These are phyloP conservation scores for Coix lacrymajobi DNA, from an alignment of 176 grass and related monocot genomes.

Conservation along the genomic window DNA sequence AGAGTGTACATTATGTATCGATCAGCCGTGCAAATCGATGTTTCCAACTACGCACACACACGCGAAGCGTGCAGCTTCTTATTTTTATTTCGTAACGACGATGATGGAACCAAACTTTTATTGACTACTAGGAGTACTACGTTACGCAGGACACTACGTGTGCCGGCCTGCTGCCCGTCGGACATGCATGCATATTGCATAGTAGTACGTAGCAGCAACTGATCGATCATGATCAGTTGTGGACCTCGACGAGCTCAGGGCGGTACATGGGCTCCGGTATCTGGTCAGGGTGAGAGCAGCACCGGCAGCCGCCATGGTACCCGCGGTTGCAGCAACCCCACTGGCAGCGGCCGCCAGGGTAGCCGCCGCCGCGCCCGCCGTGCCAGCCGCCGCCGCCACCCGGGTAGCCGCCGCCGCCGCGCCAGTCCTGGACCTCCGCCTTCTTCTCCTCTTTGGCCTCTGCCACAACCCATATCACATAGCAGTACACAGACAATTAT, in stretches of 20 bases:
- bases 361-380: slow-evolving; percentile 2
- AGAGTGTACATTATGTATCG: neutral
- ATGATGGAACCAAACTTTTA: neutral
- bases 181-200: too few relatives aligned
- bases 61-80: neutral
- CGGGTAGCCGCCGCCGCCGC: neutral
- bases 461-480: neutral
- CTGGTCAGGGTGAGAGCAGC: slow-evolving; percentile 48
- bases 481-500: too few relatives aligned
- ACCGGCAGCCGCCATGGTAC: slow-evolving; percentile 39
- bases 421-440: slow-evolving; percentile 5
- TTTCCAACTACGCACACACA: neutral
- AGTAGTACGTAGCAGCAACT: neutral
- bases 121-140: too few relatives aligned
- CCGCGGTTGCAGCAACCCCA: slow-evolving; percentile 45
- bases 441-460: slow-evolving; percentile 7
- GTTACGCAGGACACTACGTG: neutral
- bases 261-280: slow-evolving; percentile 63
- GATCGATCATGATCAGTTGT: neutral
- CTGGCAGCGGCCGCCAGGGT: slow-evolving; percentile 11
- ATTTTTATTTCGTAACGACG: neutral
- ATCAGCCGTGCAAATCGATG: neutral
- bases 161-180: neutral
- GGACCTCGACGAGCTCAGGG: slow-evolving; percentile 23
- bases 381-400: neutral